These are phyloP conservation scores for Cryptococcus sp. DNA, from an alignment of 1,284 basidiomycete species.

Conservation along the genomic window DNA sequence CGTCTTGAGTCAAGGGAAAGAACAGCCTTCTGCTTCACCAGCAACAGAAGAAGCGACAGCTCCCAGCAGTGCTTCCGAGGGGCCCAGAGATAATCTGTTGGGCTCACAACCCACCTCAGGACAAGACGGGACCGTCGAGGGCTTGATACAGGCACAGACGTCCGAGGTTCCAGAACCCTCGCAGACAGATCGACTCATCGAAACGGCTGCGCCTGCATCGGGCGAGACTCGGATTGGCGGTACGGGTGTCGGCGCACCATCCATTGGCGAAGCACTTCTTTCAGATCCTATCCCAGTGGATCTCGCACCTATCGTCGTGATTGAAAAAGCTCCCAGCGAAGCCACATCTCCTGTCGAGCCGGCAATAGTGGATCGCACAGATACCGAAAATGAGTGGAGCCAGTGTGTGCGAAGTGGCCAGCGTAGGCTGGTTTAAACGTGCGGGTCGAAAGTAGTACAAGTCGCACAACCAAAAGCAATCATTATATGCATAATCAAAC, in stretches of 20 bases:
- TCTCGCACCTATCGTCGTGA: conserved; percentile 16
- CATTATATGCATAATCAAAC: not conserved
- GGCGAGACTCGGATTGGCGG: not conserved
- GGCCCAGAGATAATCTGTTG: conserved; percentile 15
- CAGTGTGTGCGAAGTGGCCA: conserved; percentile 21
- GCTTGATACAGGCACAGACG: conserved; percentile 1
- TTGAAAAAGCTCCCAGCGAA: conserved; percentile 5
- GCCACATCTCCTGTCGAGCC: not conserved
- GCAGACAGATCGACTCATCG: not conserved
- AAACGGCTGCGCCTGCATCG: not conserved
- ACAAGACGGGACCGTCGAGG: conserved; percentile 7
- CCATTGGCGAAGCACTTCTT: conserved; percentile 14
- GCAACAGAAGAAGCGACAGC: not conserved
- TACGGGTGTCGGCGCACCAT: conserved; percentile 7
- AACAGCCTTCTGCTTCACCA: not conserved
- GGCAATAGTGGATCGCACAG: not conserved
- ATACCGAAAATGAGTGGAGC: conserved; percentile 21
- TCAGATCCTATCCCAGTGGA: conserved; percentile 14
- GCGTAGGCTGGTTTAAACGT: conserved; percentile 24
- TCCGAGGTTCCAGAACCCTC: conserved; percentile 2
- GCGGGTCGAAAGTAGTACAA: not conserved
- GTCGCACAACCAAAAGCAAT: not conserved
- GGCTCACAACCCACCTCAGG: conserved; percentile 8
- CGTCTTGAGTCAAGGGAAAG: conserved; percentile 17
- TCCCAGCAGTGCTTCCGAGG: not conserved